Percentiles rank a stretch among this genome's conserved stretches.
Conservation (phyloP, 2,329 filamentous ascomycete species). For the Akanthomyces muscarius region DNA sequence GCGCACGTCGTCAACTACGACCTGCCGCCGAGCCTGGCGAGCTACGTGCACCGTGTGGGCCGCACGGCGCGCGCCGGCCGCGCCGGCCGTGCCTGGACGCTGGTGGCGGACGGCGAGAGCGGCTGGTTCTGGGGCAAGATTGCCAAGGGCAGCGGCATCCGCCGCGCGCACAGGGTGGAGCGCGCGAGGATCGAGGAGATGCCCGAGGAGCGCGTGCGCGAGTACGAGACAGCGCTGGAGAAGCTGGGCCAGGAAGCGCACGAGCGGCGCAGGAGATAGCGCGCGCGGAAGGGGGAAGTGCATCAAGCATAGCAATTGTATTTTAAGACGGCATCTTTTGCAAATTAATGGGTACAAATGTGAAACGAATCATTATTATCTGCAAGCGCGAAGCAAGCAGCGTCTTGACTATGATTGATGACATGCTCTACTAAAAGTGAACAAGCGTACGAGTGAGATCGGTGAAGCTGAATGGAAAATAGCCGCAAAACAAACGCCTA, state of each 20-base stretch:
- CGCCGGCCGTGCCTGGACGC: conserved; percentile 75
- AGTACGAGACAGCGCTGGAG: conserved; percentile 56
- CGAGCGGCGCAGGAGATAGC: conserved; percentile 26
- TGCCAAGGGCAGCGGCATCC: conserved; percentile 52
- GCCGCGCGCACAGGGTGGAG: conserved; percentile 43
- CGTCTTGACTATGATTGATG: not conserved
- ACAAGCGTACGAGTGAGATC: not conserved
- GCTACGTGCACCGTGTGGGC: conserved; percentile 88
- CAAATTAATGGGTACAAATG: not conserved
- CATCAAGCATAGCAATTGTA: conserved; percentile 10
- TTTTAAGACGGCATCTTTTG: not conserved
- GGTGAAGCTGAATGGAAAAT: not conserved
- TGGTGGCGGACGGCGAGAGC: conserved; percentile 77
- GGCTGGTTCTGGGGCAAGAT: conserved; percentile 91
- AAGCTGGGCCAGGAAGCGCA: conserved; percentile 59
- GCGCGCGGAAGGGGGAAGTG: not conserved
- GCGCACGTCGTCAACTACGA: conserved; percentile 93
- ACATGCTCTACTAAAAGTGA: not conserved
- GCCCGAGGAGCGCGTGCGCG: conserved; percentile 41
- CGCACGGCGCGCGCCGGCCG: conserved; percentile 81
- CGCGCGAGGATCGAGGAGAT: conserved; percentile 47
- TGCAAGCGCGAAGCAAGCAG: not conserved
- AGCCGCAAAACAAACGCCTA: not conserved
- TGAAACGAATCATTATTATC: not conserved
- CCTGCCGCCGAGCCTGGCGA: conserved; percentile 72